Conservation (phyloP, 2,329 filamentous ascomycete genomes). For the Ilyonectria mors-panacis region DNA sequence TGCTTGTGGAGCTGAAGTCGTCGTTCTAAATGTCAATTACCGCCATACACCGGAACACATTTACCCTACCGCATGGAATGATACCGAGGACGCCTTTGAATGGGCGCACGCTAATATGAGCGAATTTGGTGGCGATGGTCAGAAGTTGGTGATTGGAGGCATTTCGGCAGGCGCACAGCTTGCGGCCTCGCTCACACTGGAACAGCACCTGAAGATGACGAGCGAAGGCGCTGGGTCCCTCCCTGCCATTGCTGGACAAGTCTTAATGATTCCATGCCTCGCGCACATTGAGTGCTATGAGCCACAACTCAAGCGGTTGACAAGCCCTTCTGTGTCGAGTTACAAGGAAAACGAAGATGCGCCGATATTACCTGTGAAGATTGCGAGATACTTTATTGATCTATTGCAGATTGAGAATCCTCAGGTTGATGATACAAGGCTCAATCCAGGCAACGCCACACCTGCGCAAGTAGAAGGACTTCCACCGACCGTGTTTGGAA, state of each 20-base stretch:
- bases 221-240: slow-evolving; percentile 30
- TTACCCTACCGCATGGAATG: slow-evolving; percentile 68
- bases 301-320: slow-evolving; percentile 52
- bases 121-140: slow-evolving; percentile 16
- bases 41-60: slow-evolving; percentile 69
- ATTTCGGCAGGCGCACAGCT: slow-evolving; percentile 63
- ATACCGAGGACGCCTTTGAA: slow-evolving; percentile 67
- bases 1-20: slow-evolving; percentile 57
- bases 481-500: slow-evolving; percentile 60
- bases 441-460: slow-evolving; percentile 54
- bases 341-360: slow-evolving; percentile 62
- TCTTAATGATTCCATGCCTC: slow-evolving; percentile 65
- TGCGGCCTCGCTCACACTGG: slow-evolving; percentile 55
- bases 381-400: slow-evolving; percentile 41
- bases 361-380: slow-evolving; percentile 61
- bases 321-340: slow-evolving; percentile 57
- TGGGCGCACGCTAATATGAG: slow-evolving; percentile 61
- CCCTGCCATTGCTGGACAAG: slow-evolving; percentile 62
- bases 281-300: slow-evolving; percentile 37
- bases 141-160: slow-evolving; percentile 61
- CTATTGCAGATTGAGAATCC: slow-evolving; percentile 46
- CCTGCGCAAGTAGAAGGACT: slow-evolving; percentile 56
- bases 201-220: slow-evolving; percentile 53
- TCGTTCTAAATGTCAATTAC: slow-evolving; percentile 71
- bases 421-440: slow-evolving; percentile 50